A percentile compares a stretch with the other conserved stretches of the same genome.
These are phyloP conservation scores for Entomortierella lignicola DNA, from an alignment of 192 early-diverging fungal genomes.

Conservation along the genomic window DNA sequence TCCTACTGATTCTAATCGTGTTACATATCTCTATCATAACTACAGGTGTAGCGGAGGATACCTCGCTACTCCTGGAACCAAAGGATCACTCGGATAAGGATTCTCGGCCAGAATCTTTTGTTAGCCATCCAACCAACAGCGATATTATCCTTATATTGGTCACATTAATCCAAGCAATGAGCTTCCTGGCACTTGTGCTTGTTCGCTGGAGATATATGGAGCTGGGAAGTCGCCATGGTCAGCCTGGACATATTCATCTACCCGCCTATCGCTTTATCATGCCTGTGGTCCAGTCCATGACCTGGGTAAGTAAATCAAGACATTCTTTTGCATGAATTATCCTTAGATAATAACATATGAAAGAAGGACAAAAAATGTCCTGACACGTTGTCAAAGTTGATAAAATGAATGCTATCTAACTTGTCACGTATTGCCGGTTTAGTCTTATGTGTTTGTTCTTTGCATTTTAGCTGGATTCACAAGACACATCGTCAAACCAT, in stretches of 20 bases:
- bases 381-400: not conserved
- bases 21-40: constrained; percentile 13
- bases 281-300: constrained; percentile 45
- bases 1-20: not conserved
- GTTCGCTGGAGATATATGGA: constrained; percentile 48
- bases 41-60: constrained; percentile 31
- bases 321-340: not conserved
- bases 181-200: constrained; percentile 26
- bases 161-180: constrained; percentile 35
- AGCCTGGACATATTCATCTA: constrained; percentile 44
- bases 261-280: constrained; percentile 48
- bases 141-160: constrained; percentile 36
- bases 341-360: not conserved
- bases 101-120: constrained; percentile 38
- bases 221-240: constrained; percentile 37
- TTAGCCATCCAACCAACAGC: constrained; percentile 43
- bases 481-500: constrained; percentile 41
- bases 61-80: constrained; percentile 20
- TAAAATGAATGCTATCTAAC: not conserved
- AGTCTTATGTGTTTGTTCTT: constrained; percentile 47
- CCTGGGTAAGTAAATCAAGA: constrained; percentile 35
- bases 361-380: constrained; percentile 19
- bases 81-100: constrained; percentile 33
- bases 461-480: constrained; percentile 50
- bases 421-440: not conserved